These are phyloP conservation scores for Coemansia sp. DNA, from an alignment of 192 early-diverging fungal species.

Conservation along the genomic window DNA sequence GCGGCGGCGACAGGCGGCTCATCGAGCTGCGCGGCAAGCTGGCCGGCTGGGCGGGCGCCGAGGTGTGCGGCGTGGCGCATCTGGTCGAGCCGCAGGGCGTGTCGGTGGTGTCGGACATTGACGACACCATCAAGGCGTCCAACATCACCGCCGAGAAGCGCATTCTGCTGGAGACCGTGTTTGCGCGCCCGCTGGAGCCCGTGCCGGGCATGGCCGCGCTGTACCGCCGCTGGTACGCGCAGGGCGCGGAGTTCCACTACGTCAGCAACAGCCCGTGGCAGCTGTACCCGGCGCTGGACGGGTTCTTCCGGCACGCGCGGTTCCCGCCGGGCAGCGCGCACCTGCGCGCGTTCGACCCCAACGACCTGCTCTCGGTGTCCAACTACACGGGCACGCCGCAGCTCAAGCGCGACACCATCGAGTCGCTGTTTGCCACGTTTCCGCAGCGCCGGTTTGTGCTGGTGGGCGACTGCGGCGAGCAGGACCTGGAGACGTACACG, in stretches of 20 bases:
- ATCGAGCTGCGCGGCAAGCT: conserved; percentile 38
- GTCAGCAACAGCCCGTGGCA: conserved; percentile 85
- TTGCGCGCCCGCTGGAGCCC: conserved; percentile 50
- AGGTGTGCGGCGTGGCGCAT: conserved; percentile 26
- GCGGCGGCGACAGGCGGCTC: conserved; percentile 11
- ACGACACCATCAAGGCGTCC: conserved; percentile 90
- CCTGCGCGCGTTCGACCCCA: conserved; percentile 60
- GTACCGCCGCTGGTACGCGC: conserved; percentile 63
- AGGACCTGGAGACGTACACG: conserved; percentile 80
- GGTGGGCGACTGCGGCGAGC: conserved; percentile 87
- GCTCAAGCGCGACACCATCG: conserved; percentile 56
- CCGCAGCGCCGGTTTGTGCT: conserved; percentile 81
- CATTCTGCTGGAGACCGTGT: conserved; percentile 57
- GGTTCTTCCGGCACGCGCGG: conserved; percentile 60
- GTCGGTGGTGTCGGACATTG: conserved; percentile 80
- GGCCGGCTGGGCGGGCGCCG: conserved; percentile 15
- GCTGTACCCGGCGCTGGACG: conserved; percentile 62
- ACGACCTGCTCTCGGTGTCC: conserved; percentile 59
- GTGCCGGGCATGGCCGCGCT: conserved; percentile 78
- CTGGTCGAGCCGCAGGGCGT: conserved; percentile 60
- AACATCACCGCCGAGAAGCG: conserved; percentile 65
- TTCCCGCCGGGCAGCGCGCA: conserved; percentile 83
- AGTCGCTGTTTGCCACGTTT: conserved; percentile 58
- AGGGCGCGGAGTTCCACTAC: conserved; percentile 73
- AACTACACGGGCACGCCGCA: conserved; percentile 49